Percentiles rank a stretch among this genome's conserved stretches.
Conservation (phyloP, 345 rosid species). For the Linum lewisii region DNA sequence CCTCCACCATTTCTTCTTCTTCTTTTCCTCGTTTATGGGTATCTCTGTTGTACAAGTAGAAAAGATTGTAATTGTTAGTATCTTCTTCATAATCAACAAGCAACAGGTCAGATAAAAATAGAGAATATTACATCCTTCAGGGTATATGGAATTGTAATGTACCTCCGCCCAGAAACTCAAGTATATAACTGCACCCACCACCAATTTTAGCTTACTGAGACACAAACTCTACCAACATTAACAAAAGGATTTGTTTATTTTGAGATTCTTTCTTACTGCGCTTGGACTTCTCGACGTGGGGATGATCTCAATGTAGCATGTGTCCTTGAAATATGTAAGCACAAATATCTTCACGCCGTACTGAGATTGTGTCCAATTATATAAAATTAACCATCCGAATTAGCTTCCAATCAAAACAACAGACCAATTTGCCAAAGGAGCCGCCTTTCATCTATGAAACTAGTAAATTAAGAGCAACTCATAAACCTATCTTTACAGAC, state of each 20-base stretch:
- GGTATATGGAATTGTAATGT: conserved; percentile 91
- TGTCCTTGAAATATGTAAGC: conserved; percentile 46
- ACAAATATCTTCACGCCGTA: not conserved
- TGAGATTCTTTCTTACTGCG: conserved; percentile 52
- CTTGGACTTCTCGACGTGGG: conserved; percentile 45
- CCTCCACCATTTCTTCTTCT: conserved; percentile 44
- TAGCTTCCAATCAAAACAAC: not conserved
- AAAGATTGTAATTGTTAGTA: too few relatives aligned
- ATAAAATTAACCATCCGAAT: conserved; percentile 4
- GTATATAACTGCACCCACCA: conserved; percentile 50
- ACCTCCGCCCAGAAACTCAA: conserved; percentile 98
- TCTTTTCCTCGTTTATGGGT: conserved; percentile 21
- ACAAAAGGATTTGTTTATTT: not conserved
- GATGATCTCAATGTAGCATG: conserved; percentile 84
- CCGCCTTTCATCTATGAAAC: too few relatives aligned
- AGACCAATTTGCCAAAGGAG: not conserved
- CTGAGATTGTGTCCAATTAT: conserved; percentile 3
- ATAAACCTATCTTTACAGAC: too few relatives aligned
- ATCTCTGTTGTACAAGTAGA: conserved; percentile 23
- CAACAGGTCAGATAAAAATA: not conserved
- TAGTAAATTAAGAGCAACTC: too few relatives aligned
- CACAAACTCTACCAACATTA: not conserved
- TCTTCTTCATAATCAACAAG: not conserved
- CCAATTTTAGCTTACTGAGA: not conserved
- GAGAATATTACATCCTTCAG: conserved; percentile 57